phyloP scores from a whole-genome alignment of 2,329 filamentous ascomycete species.

The Grosmannia serpens region DNA sequence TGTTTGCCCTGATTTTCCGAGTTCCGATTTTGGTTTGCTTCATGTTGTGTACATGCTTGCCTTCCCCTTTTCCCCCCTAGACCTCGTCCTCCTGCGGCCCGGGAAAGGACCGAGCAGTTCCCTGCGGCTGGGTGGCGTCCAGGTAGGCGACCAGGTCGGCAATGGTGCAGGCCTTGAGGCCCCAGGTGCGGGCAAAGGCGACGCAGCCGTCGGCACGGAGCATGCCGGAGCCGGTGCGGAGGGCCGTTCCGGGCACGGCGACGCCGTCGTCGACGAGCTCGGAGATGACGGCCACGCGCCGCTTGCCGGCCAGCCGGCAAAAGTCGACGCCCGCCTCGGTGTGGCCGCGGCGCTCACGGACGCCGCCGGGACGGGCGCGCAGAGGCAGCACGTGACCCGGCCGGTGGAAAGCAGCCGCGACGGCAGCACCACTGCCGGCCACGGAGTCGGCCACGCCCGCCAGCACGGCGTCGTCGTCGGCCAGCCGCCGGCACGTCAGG shows the following conservation, averaged over 20 bases:
- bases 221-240: constrained; percentile 67
- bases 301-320: constrained; percentile 72
- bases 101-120: constrained; percentile 4
- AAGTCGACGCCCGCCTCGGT: constrained; percentile 92
- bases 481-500: constrained; percentile 68
- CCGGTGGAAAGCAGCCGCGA: constrained; percentile 54
- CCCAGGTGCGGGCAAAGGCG: constrained; percentile 77
- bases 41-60: neutral
- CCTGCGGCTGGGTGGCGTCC: constrained; percentile 55
- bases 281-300: constrained; percentile 69
- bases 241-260: constrained; percentile 54
- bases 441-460: neutral
- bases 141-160: constrained; percentile 75
- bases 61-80: neutral
- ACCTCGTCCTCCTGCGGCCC: constrained; percentile 11
- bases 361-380: constrained; percentile 65
- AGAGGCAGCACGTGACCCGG: constrained; percentile 89
- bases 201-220: constrained; percentile 82
- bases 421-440: constrained; percentile 36
- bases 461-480: constrained; percentile 22
- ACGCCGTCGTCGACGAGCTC: constrained; percentile 85
- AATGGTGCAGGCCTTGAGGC: constrained; percentile 89
- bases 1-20: too few species aligned
- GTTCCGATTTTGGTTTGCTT: too few species aligned
- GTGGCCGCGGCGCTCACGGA: constrained; percentile 69